phyloP scores from a whole-genome alignment of 805 yeast species.

The Saturnispora hagleri region DNA sequence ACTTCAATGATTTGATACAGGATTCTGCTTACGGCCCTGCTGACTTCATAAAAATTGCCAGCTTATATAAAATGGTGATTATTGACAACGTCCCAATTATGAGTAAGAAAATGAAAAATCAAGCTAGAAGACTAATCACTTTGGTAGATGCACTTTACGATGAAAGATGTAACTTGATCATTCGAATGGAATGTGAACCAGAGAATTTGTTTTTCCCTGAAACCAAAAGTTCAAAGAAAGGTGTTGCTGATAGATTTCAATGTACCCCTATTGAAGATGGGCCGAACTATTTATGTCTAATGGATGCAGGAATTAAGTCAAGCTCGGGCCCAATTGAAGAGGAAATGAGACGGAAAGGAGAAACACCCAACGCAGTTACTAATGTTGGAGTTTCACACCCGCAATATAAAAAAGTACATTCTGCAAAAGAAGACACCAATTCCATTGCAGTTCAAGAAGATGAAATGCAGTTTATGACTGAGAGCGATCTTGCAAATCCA shows the following conservation, averaged over 20 bases:
- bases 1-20: slow-evolving; percentile 45
- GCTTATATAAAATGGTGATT: slow-evolving; percentile 46
- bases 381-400: slow-evolving; percentile 4
- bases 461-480: slow-evolving; percentile 61
- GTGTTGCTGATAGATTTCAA: slow-evolving; percentile 9
- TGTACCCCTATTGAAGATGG: slow-evolving; percentile 14
- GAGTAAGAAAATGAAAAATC: slow-evolving; percentile 49
- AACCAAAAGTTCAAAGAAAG: background rate
- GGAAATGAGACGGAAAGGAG: slow-evolving; percentile 31
- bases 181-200: slow-evolving; percentile 41
- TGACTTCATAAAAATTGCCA: slow-evolving; percentile 61
- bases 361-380: background rate
- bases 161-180: slow-evolving; percentile 48
- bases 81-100: slow-evolving; percentile 54
- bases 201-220: slow-evolving; percentile 54
- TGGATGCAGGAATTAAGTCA: slow-evolving; percentile 5
- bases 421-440: background rate
- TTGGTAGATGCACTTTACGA: slow-evolving; percentile 63
- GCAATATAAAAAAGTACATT: slow-evolving; percentile 2
- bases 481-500: slow-evolving; percentile 50
- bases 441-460: slow-evolving; percentile 36
- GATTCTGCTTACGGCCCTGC: slow-evolving; percentile 49
- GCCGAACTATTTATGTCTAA: slow-evolving; percentile 7
- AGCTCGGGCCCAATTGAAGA: slow-evolving; percentile 39
- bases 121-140: slow-evolving; percentile 60